Conservation (phyloP, 305 asterid species). For the Solanum aculeatissimum region DNA sequence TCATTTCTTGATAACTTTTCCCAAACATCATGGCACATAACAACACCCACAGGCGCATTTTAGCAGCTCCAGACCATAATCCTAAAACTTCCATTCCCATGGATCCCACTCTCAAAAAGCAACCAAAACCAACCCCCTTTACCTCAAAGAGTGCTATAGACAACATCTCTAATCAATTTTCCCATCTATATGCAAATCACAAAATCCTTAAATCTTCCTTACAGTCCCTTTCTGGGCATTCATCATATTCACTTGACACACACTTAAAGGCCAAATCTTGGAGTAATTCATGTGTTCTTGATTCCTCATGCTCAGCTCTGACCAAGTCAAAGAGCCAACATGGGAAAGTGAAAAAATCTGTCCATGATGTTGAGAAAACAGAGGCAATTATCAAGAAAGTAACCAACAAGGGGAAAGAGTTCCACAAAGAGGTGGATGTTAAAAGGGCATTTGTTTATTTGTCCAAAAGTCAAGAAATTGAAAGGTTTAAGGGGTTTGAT, state of each 20-base stretch:
- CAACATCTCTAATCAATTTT: slow-evolving; percentile 13
- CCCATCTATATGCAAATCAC: slow-evolving; percentile 34
- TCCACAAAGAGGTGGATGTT: neutral
- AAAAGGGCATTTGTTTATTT: neutral
- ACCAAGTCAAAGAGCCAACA: slow-evolving; percentile 59
- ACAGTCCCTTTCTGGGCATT: slow-evolving; percentile 7
- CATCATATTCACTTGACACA: slow-evolving; percentile 23
- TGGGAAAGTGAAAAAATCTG: neutral
- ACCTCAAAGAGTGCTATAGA: neutral
- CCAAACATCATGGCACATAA: slow-evolving; percentile 16
- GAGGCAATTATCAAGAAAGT: neutral
- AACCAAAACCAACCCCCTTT: slow-evolving; percentile 25
- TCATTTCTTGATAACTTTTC: neutral
- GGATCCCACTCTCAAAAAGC: slow-evolving; percentile 41
- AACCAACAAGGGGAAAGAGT: neutral
- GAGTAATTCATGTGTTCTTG: neutral
- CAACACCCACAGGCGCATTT: slow-evolving; percentile 28
- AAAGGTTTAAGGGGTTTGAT: neutral
- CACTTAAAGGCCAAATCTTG: neutral
- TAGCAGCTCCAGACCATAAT: slow-evolving; percentile 21
- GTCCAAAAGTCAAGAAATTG: slow-evolving; percentile 1
- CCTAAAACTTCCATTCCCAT: slow-evolving; percentile 10
- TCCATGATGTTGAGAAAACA: neutral
- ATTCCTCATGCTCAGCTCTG: slow-evolving; percentile 39
- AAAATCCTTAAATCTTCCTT: slow-evolving; percentile 12